Conservation (phyloP, 345 rosid species). For the Rubroshorea leprosula region DNA sequence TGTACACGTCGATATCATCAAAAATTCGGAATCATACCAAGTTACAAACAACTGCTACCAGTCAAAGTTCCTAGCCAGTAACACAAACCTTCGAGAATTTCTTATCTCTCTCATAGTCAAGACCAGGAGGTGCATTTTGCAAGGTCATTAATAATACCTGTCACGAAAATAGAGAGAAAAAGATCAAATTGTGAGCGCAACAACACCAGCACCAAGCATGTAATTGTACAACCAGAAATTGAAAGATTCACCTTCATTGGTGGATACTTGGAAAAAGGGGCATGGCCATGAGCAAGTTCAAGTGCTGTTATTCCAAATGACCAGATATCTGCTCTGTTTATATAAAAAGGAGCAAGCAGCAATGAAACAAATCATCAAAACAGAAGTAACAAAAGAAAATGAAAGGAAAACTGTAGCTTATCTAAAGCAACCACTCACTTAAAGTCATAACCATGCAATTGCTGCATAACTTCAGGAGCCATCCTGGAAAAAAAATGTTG, state of each 20-base stretch:
- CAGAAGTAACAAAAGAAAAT: neutral
- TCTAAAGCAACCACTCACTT: conserved; percentile 54
- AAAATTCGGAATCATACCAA: too few relatives aligned
- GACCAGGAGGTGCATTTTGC: conserved; percentile 99
- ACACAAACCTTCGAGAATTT: conserved; percentile 82
- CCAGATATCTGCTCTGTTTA: conserved; percentile 94
- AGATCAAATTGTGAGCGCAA: conserved; percentile 11
- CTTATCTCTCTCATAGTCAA: conserved; percentile 94
- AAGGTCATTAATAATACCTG: conserved; percentile 97
- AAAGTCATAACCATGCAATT: conserved; percentile 97
- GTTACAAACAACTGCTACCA: conserved; percentile 13
- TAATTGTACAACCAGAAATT: conserved; percentile 8
- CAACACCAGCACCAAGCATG: conserved; percentile 5
- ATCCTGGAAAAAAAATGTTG: conserved; percentile 53
- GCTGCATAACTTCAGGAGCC: conserved; percentile 99
- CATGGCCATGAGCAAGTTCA: conserved; percentile 98
- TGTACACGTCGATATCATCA: conserved; percentile 30
- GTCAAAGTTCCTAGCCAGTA: conserved; percentile 11
- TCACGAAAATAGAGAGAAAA: conserved; percentile 13
- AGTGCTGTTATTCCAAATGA: conserved; percentile 98
- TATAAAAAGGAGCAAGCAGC: conserved; percentile 12
- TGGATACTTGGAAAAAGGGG: conserved; percentile 97
- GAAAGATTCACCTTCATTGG: conserved; percentile 82
- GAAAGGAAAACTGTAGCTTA: neutral
- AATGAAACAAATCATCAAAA: conserved; percentile 12